Evolutionary conservation across 2,329 filamentous ascomycete species (phyloP), one percentile per base, ranked within the genome.

Genomic region (Ascochyta clinopodiicola): DNA sequence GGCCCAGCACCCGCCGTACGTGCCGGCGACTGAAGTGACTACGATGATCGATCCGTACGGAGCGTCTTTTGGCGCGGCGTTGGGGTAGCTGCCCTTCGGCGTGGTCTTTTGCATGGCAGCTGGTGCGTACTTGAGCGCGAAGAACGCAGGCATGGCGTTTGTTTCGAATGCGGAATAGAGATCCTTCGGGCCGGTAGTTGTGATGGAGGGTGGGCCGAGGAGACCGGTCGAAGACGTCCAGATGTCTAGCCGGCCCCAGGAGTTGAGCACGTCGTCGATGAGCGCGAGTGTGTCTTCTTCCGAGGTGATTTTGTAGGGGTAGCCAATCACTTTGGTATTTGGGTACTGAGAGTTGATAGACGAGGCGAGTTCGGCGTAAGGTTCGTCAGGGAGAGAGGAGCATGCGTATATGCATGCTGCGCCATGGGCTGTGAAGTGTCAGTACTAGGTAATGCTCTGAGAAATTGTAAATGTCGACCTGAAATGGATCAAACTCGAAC

Each of bases 371-470:
- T 69, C 55, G 22, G 73, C 70, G 64, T 79, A 81, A 36, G 78
- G 73, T 29, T 78, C 73, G 27, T 71, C 71, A 15, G 77, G 75
- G 36, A 75, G 66, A 21, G 76, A 75, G 39, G 82, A 80, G 71
- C 84, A 86, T 40, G 83, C 81, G 64, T 88, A 88, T 60, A 88
- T 84, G 63, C 83, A 86, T 38, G 86, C 86, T 58, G 85, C 86
- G 37, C 86, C 86, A 66, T 88, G 86, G 40, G 84, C 85, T 85
- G 48, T 42, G 6, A 19, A 2, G 15, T 34, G 53, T 63, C 38
- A 61, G 57, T 35, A 24, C 45, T 4, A 24, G 13, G 22, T 29
- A 43, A 34, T 24, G 13, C 6, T 17, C 22, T 34, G 44, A 8
- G 12, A 10, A 9, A 9, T 31, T 24, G 46, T 17, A 10, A 25